Base-by-base conservation (phyloP, 1,284 basidiomycete genomes). In the Moesziomyces sp. region DNA sequence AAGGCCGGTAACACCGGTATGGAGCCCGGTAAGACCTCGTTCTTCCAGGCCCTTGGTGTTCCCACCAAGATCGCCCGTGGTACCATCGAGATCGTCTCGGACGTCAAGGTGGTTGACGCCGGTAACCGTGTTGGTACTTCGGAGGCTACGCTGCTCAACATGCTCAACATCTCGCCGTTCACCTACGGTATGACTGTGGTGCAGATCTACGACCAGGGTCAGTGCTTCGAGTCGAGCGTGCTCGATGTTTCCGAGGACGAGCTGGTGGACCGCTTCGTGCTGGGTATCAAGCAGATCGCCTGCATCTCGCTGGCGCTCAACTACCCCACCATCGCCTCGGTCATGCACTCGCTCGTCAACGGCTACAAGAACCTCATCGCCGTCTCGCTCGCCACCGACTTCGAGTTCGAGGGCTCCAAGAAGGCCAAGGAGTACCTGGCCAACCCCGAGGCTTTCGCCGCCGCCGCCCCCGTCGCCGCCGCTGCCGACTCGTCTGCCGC, bases 51-150 rank as follows among this genome's bases (percentile, higher is more conserved):
- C 68, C 91, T 99, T 84, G 92, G 93, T 89, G 95, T 99, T 86
- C 96, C 97, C 54, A 99, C 96, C 87, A 99, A 99, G 91, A 99
- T 99, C 83, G 95, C 97, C 66, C 93, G 96, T 91, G 96, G 96
- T 90, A 99, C 97, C 62, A 99, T 99, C 84, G 96, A 99, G 92
- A 99, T 99, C 85, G 94, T 97, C 72, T 90, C 91, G 77, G 96
- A 98, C 85, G 92, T 99, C 85, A 91, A 97, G 88, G 95, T 99
- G 88, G 93, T 99, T 81, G 87, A 87, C 54, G 93, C 90, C 63
- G 95, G 95, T 79, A 91, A 89, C 80, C 93, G 93, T 89, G 96
- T 99, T 86, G 97, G 97, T 80, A 86, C 92, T 21, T 99, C 96
- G 86, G 96, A 99, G 87, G 96, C 97, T 65, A 95, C 94, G 69